phyloP scores from a whole-genome alignment of 2,329 filamentous ascomycete genomes.

The Hymenoscyphus fraxineus region DNA sequence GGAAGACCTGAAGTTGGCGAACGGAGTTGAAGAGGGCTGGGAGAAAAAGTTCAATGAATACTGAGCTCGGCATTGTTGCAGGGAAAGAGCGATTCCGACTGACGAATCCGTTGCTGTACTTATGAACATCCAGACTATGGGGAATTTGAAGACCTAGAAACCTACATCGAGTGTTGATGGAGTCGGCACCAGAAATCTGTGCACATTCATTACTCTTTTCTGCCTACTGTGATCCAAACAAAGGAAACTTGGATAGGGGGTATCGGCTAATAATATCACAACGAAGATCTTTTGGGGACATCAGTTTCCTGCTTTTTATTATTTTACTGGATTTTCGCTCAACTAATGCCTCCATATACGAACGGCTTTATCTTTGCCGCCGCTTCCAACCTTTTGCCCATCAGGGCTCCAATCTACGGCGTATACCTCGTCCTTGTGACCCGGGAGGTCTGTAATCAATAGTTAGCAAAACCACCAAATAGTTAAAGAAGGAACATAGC shows the following conservation, averaged over 20 bases:
- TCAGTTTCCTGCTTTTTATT: not conserved
- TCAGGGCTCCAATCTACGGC: constrained; percentile 94
- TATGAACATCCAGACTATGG: no score
- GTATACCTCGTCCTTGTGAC: constrained; percentile 90
- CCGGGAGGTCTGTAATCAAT: constrained; percentile 66
- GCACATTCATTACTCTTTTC: no score
- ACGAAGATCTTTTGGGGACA: not conserved
- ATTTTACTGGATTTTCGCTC: not conserved
- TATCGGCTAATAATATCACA: not conserved
- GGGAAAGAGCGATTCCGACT: not conserved
- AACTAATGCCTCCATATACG: constrained; percentile 59
- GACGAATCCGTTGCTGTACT: no score
- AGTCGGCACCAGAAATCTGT: no score
- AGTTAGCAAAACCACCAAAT: constrained; percentile 12
- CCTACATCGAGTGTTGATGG: no score
- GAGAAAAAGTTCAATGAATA: not conserved
- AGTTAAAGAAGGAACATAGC: not conserved
- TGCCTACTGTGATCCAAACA: not conserved
- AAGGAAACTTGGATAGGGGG: not conserved
- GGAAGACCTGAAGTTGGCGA: not conserved
- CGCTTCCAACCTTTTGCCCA: constrained; percentile 82
- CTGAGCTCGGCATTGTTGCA: not conserved
- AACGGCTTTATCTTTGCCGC: constrained; percentile 84
- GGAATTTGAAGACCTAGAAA: no score
- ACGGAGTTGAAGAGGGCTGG: not conserved